A percentile compares a stretch with the other conserved stretches of the same genome.
Conservation (phyloP, 257 asterid genomes). For the Salvia splendens region DNA sequence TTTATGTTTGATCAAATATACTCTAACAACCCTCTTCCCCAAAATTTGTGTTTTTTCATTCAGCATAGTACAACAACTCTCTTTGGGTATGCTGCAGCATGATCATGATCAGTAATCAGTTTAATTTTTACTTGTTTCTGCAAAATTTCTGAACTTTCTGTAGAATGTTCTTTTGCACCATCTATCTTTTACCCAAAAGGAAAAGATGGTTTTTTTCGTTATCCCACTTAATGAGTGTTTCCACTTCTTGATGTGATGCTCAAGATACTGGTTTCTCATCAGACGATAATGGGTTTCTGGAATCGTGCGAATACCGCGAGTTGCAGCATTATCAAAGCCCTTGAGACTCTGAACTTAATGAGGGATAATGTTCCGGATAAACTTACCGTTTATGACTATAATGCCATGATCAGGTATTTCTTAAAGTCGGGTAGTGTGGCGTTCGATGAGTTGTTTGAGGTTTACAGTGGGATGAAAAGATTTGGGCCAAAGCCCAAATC, state of each 20-base stretch:
- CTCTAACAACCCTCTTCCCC: no score
- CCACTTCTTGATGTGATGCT: slow-evolving; percentile 43
- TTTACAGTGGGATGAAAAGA: slow-evolving; percentile 50
- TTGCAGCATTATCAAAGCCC: slow-evolving; percentile 46
- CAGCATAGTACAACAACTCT: no score
- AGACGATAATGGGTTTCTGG: slow-evolving; percentile 32
- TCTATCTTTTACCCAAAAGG: slow-evolving; percentile 15
- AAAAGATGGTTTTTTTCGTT: slow-evolving; percentile 10
- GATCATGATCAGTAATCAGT: slow-evolving; percentile 20
- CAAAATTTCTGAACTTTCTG: slow-evolving; percentile 21
- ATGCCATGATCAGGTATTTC: slow-evolving; percentile 50
- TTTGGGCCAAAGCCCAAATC: slow-evolving; percentile 62
- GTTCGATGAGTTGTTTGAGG: slow-evolving; percentile 42
- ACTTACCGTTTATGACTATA: slow-evolving; percentile 52
- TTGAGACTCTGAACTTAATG: slow-evolving; percentile 45
- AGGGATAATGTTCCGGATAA: slow-evolving; percentile 41
- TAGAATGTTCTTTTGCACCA: slow-evolving; percentile 34
- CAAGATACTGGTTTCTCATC: slow-evolving; percentile 39
- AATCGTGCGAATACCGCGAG: slow-evolving; percentile 33
- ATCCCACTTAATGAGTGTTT: slow-evolving; percentile 32
- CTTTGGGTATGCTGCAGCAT: slow-evolving; percentile 5
- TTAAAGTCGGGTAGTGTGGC: slow-evolving; percentile 48
- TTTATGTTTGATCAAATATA: no score
- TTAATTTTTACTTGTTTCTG: slow-evolving; percentile 6
- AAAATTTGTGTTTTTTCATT: no score